Base-by-base conservation (phyloP, 345 rosid species). In the Eucalyptus pumila region DNA sequence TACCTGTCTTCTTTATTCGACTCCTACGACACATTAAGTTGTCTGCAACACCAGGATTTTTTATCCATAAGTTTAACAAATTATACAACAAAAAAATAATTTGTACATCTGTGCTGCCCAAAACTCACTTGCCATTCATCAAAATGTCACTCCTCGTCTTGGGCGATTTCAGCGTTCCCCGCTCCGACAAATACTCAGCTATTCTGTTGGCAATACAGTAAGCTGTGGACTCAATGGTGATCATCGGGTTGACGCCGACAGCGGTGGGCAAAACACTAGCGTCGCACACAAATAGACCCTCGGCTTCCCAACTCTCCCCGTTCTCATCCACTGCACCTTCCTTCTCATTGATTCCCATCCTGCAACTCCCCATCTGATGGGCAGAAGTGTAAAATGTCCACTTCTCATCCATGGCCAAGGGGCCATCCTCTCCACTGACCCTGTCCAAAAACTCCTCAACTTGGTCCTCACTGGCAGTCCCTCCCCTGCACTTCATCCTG, bases 281-380 rank as follows among this genome's bases (percentile, higher is more conserved):
- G 48, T 94, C 97, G 21, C 97, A 95, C 5, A 94, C 95, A 88
- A 92, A 95, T 49, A 95, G 72, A 12, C 95, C 94, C 58, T 93
- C 91, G 30, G 97, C 95, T 92, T 95, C 97, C 96, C 96, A 95
- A 62, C 93, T 94, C 93, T 95, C 96, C 19, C 96, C 95, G 7
- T 91, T 91, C 90, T 89, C 93, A 89, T 94, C 96, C 40, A 95
- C 93, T 6, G 96, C 97, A 16, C 96, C 97, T 51, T 93, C 93
- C 69, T 90, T 89, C 27, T 88, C 90, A n/a, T 65, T 89, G 16
- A 13, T 42, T 83, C 96, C 97, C 94, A 95, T 95, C 91, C 93
- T 93, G 88, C 97, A 94, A 83, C 97, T 95, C 45, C 97, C 94
- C 97, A 95, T 94, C 88, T 94, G 97, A 90, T 95, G 97, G 1